Conservation (phyloP, 73 alveolate species). For the Durusdinium trenchii region DNA sequence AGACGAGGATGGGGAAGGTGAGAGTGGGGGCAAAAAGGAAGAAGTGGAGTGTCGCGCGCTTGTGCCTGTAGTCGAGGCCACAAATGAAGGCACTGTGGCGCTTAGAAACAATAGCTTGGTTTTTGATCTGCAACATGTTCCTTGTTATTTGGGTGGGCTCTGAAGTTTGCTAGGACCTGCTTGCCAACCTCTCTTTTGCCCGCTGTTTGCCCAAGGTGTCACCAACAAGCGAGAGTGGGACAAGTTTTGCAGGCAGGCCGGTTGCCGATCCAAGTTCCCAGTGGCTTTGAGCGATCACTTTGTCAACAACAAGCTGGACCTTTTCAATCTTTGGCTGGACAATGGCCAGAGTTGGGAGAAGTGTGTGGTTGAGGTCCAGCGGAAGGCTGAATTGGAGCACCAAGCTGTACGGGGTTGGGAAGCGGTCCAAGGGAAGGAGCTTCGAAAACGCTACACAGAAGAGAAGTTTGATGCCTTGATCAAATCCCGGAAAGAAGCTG, state of each 20-base stretch:
- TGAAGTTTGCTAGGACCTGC: neutral
- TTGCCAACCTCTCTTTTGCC: neutral
- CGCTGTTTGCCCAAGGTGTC: neutral
- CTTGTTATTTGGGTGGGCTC: neutral
- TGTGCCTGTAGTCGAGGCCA: neutral
- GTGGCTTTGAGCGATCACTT: neutral
- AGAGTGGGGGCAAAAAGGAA: neutral
- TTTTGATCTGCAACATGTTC: too few relatives aligned
- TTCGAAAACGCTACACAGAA: neutral
- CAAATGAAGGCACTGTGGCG: neutral
- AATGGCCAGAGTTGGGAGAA: neutral
- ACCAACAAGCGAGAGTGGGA: neutral
- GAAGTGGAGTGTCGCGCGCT: neutral
- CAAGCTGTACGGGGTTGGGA: neutral
- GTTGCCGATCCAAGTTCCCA: neutral
- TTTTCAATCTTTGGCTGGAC: neutral
- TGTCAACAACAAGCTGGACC: neutral
- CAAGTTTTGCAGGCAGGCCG: neutral
- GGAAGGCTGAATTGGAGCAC: neutral
- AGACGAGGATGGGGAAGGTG: neutral
- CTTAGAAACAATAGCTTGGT: neutral
- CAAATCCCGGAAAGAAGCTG: neutral
- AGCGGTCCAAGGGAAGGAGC: neutral
- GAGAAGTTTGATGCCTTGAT: neutral
- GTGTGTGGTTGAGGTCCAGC: neutral